phyloP scores from a whole-genome alignment of 2,329 filamentous ascomycete genomes.

The Penicillium sp. region DNA sequence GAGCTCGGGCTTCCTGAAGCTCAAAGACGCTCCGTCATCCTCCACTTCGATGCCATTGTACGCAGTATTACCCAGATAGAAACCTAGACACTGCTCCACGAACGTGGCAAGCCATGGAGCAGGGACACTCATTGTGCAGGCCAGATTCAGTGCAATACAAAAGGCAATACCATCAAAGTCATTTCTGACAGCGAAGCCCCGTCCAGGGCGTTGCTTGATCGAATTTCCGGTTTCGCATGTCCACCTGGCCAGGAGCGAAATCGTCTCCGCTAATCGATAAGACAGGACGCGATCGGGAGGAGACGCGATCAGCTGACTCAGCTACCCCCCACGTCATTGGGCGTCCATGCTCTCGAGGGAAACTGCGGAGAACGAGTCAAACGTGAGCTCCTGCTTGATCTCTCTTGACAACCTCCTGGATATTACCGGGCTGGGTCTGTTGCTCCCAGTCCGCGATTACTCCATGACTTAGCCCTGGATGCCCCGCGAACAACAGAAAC shows the following conservation, averaged over 20 bases:
- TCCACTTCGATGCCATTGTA: constrained; percentile 22
- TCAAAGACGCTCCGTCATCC: constrained; percentile 40
- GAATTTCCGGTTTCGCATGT: constrained; percentile 4
- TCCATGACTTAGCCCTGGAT: constrained; percentile 8
- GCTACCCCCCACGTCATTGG: constrained; percentile 37
- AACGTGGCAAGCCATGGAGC: constrained; percentile 30
- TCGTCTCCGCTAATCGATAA: constrained; percentile 18
- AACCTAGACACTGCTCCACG: constrained; percentile 27
- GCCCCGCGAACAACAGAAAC: constrained; percentile 5
- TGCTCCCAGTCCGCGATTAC: background rate
- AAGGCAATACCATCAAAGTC: background rate
- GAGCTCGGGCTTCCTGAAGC: constrained; percentile 24
- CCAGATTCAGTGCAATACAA: constrained; percentile 8
- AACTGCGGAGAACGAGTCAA: constrained; percentile 18
- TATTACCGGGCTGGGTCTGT: constrained; percentile 1
- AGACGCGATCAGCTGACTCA: constrained; percentile 16
- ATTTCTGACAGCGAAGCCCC: background rate
- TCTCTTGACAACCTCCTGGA: constrained; percentile 1
- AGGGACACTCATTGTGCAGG: constrained; percentile 27
- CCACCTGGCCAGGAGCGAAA: constrained; percentile 3
- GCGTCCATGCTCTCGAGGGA: constrained; percentile 15
- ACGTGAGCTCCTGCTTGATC: constrained; percentile 4
- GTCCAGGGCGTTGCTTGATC: background rate
- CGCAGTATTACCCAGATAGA: constrained; percentile 17
- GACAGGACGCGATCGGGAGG: constrained; percentile 13